A percentile compares a stretch with the other conserved stretches of the same genome.
phyloP scores from a whole-genome alignment of 306 rosid genomes.

The Trifolium fragiferum region DNA sequence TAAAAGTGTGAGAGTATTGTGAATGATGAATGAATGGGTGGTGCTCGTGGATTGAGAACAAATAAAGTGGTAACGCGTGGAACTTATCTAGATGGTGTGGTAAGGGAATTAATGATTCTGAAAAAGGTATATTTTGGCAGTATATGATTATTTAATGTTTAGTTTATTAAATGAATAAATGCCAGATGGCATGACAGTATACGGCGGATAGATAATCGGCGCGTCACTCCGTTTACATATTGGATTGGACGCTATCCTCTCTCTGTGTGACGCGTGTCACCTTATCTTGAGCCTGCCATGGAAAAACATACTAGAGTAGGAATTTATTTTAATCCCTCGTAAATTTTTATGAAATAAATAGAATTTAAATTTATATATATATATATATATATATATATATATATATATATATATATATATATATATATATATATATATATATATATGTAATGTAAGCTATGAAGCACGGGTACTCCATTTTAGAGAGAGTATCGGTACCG shows the following conservation, averaged over 20 bases:
- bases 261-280: slow-evolving; percentile 21
- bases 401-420: too few relatives aligned
- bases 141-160: slow-evolving; percentile 26
- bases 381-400: too few relatives aligned
- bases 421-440: too few relatives aligned
- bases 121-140: slow-evolving; percentile 70
- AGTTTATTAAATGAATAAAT: slow-evolving; percentile 4
- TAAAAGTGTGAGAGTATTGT: neutral
- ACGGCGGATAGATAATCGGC: slow-evolving; percentile 14
- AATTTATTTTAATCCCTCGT: too few relatives aligned
- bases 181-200: slow-evolving; percentile 39
- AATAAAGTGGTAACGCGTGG: slow-evolving; percentile 43
- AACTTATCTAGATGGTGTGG: neutral
- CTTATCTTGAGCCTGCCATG: slow-evolving; percentile 25
- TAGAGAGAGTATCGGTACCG: too few relatives aligned
- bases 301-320: too few relatives aligned
- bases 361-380: too few relatives aligned
- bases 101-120: neutral
- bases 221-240: slow-evolving; percentile 3
- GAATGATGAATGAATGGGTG: neutral
- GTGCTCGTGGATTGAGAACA: too few relatives aligned
- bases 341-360: too few relatives aligned
- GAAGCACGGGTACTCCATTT: too few relatives aligned
- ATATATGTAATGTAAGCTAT: too few relatives aligned
- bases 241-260: neutral